phyloP scores from a whole-genome alignment of 176 grass and related monocot genomes.

The Cenchrus purpureus region DNA sequence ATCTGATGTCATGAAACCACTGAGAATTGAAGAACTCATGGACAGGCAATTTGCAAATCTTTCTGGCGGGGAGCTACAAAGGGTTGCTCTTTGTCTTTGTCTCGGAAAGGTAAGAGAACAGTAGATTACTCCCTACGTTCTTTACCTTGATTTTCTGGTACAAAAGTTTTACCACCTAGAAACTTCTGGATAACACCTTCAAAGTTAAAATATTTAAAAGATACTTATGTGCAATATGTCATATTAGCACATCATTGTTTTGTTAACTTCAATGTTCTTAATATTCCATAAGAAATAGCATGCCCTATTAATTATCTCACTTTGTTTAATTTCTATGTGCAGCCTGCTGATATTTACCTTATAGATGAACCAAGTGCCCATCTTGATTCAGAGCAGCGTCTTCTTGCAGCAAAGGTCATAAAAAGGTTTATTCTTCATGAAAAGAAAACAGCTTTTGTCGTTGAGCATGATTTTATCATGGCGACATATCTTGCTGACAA shows the following conservation, averaged over 20 bases:
- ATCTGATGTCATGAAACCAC: conserved; percentile 80
- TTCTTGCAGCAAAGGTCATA: conserved; percentile 69
- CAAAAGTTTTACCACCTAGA: not conserved
- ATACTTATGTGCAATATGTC: conserved; percentile 9
- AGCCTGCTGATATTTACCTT: conserved; percentile 79
- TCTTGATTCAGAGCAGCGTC: conserved; percentile 83
- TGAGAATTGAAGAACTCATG: conserved; percentile 83
- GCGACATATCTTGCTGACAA: conserved; percentile 70
- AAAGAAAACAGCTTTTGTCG: conserved; percentile 76
- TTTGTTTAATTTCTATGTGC: conserved; percentile 11
- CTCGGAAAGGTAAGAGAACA: conserved; percentile 65
- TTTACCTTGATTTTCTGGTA: not conserved
- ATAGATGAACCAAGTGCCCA: conserved; percentile 85
- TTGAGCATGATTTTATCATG: conserved; percentile 89
- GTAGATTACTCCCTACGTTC: not conserved
- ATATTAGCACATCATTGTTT: not conserved
- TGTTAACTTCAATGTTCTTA: not conserved
- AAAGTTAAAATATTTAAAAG: not conserved
- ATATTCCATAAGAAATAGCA: not conserved
- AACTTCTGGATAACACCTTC: not conserved
- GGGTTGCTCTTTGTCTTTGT: conserved; percentile 67
- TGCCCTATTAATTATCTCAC: not conserved
- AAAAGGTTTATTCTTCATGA: conserved; percentile 78
- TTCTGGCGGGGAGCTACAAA: conserved; percentile 75
- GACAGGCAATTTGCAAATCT: conserved; percentile 65